These are phyloP conservation scores for Metschnikowia bowlesiae DNA, from an alignment of 805 yeast species.

Conservation along the genomic window DNA sequence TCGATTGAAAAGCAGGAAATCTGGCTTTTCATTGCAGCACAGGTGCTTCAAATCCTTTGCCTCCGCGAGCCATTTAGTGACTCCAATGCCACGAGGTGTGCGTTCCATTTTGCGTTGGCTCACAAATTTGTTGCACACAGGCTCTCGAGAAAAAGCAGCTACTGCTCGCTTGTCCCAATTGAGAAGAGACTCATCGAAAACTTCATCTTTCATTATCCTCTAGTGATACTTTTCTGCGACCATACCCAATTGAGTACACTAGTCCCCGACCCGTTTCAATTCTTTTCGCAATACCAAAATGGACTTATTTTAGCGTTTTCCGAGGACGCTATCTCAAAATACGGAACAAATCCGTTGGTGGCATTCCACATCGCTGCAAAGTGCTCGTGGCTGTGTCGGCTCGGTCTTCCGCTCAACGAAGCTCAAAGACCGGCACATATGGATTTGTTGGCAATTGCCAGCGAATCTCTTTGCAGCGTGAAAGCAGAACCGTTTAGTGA, in stretches of 20 bases:
- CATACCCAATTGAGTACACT: constrained; percentile 6
- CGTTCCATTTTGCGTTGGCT: constrained; percentile 16
- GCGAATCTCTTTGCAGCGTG: constrained; percentile 4
- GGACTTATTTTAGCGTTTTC: constrained; percentile 5
- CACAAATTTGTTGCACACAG: constrained; percentile 3
- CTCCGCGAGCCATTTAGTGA: constrained; percentile 11
- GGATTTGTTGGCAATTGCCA: constrained; percentile 8
- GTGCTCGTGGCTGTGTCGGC: constrained; percentile 18
- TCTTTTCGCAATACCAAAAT: constrained; percentile 7
- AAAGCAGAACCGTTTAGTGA: background rate
- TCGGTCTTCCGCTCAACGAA: constrained; percentile 6
- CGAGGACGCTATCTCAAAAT: constrained; percentile 5
- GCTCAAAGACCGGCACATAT: background rate
- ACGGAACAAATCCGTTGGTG: constrained; percentile 9
- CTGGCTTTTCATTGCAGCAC: constrained; percentile 18
- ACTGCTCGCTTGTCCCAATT: background rate
- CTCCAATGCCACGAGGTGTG: constrained; percentile 15
- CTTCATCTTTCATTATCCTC: constrained; percentile 15
- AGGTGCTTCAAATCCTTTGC: constrained; percentile 14
- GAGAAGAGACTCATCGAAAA: constrained; percentile 14
- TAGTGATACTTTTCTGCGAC: constrained; percentile 15
- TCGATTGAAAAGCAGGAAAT: constrained; percentile 8
- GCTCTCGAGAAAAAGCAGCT: background rate
- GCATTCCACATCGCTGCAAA: constrained; percentile 17
- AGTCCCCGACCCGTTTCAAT: constrained; percentile 13